These are phyloP conservation scores for Hyphopichia fennica DNA, from an alignment of 1,139 yeast species.

Conservation along the genomic window DNA sequence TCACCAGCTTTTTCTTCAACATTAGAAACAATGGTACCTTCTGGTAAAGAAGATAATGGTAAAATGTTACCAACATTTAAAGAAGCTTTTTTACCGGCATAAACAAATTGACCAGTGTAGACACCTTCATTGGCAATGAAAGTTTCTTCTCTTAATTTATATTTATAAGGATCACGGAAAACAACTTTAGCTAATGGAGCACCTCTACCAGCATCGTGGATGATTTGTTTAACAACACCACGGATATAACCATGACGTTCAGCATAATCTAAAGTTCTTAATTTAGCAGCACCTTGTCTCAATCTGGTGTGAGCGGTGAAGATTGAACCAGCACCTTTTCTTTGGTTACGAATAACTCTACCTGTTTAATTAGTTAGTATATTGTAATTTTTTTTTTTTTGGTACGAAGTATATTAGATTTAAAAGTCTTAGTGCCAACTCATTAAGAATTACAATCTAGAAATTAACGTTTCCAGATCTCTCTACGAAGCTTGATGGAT, in stretches of 20 bases:
- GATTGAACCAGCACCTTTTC: conserved; percentile 98
- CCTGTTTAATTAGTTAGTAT: conserved; percentile 46
- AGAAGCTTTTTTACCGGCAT: conserved; percentile 99
- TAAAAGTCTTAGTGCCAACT: too few species aligned
- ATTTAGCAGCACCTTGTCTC: conserved; percentile 97
- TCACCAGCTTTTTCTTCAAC: conserved; percentile 99
- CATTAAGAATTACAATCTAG: too few species aligned
- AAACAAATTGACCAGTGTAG: conserved; percentile 98
- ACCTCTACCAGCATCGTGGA: conserved; percentile 97
- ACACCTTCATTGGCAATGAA: conserved; percentile 97
- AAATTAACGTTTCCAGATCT: too few species aligned
- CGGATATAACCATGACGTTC: conserved; percentile 97
- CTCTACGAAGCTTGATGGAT: too few species aligned
- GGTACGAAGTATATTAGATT: too few species aligned
- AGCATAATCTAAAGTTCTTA: conserved; percentile 91
- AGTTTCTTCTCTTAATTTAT: conserved; percentile 89
- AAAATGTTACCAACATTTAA: conserved; percentile 96
- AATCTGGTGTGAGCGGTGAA: conserved; percentile 97
- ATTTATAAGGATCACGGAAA: conserved; percentile 95
- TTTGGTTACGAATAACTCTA: conserved; percentile 97
- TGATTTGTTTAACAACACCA: conserved; percentile 91
- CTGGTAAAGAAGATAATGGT: conserved; percentile 97
- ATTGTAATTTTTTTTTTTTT: not conserved
- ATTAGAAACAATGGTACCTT: conserved; percentile 98
- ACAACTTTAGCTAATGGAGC: conserved; percentile 95